These are phyloP conservation scores for Ostreobium quekettii DNA, from an alignment of 139 green algal genomes.

Conservation along the genomic window DNA sequence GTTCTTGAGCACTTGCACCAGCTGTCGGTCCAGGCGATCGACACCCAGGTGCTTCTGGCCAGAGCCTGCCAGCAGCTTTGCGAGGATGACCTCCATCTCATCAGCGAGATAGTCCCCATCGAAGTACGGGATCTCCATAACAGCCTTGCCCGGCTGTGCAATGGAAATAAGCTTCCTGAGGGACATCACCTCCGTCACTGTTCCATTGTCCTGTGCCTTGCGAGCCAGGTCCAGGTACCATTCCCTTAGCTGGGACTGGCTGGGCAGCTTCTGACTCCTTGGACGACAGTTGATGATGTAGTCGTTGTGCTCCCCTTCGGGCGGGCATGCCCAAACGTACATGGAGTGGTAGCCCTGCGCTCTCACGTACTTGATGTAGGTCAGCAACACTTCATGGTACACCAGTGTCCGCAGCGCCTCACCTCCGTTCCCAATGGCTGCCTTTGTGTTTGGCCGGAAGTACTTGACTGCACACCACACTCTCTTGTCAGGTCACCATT, in stretches of 20 bases:
- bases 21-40: no score
- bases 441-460: conserved; percentile 76
- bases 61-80: conserved; percentile 16
- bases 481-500: no score
- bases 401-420: conserved; percentile 81
- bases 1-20: no score
- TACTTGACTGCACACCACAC: no score
- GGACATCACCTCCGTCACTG: conserved; percentile 75
- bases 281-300: conserved; percentile 99
- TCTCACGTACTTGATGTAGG: conserved; percentile 85
- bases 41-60: no score
- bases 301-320: conserved; percentile 89
- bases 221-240: conserved; percentile 86
- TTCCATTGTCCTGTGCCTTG: conserved; percentile 48
- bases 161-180: no score
- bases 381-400: conserved; percentile 93
- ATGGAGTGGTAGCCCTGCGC: conserved; percentile 79
- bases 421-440: conserved; percentile 16
- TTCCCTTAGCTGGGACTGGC: conserved; percentile 70
- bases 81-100: conserved; percentile 49
- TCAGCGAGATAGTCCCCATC: conserved; percentile 98
- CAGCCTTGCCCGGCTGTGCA: not conserved
- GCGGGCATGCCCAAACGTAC: conserved; percentile 99
- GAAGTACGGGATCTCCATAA: conserved; percentile 70
- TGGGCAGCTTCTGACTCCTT: conserved; percentile 84